A percentile compares a stretch with the other conserved stretches of the same genome.
Evolutionary conservation across 148 eudicot genomes (phyloP).

Genomic region (Nepenthes gracilis): DNA sequence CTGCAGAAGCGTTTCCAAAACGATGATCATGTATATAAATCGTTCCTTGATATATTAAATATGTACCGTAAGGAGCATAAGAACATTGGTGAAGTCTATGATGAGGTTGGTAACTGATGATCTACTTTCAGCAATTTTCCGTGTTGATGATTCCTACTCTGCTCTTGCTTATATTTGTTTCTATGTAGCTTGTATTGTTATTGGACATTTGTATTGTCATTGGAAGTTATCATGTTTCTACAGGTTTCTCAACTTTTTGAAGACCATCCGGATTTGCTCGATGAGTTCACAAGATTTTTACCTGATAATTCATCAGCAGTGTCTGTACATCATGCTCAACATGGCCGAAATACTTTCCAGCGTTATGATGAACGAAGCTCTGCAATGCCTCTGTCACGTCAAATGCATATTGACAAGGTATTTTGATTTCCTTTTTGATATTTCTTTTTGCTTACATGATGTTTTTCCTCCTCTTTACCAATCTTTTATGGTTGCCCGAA

Average conservation of each 20-base stretch:
- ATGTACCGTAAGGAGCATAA: constrained; percentile 95
- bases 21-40: constrained; percentile 88
- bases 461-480: too few species aligned
- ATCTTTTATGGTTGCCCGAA: too few species aligned
- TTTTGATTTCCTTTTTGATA: not conserved
- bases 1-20: constrained; percentile 79
- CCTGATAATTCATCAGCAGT: constrained; percentile 73
- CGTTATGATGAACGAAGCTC: constrained; percentile 61
- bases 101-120: constrained; percentile 40
- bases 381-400: constrained; percentile 42
- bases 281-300: constrained; percentile 89
- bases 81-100: constrained; percentile 80
- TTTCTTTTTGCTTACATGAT: too few species aligned
- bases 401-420: constrained; percentile 64
- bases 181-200: not conserved
- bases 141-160: not conserved
- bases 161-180: not conserved
- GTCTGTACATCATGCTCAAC: constrained; percentile 36
- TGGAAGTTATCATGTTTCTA: constrained; percentile 3
- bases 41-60: constrained; percentile 85
- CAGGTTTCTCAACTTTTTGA: constrained; percentile 78
- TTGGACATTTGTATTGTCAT: not conserved
- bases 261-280: constrained; percentile 79
- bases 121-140: not conserved
- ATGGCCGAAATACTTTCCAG: constrained; percentile 33